Conservation (phyloP, 768 basidiomycete genomes). For the Lactarius akahatsu region DNA sequence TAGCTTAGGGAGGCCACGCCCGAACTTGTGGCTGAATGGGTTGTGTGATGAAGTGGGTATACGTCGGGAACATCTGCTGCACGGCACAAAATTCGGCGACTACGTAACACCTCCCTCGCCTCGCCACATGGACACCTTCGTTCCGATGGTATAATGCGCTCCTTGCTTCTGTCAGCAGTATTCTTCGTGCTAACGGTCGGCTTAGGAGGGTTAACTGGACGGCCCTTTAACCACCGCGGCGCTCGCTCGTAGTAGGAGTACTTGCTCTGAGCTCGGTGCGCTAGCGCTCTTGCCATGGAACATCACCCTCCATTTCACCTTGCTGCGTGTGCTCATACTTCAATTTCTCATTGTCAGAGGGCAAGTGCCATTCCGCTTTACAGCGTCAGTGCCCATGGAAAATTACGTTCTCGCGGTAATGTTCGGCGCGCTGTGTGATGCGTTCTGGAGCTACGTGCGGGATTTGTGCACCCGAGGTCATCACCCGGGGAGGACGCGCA, state of each 20-base stretch:
- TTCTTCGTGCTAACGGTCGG: not conserved
- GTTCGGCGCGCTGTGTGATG: conserved; percentile 79
- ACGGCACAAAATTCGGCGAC: conserved; percentile 63
- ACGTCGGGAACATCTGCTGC: conserved; percentile 82
- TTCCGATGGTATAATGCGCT: conserved; percentile 65
- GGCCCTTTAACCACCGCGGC: conserved; percentile 62
- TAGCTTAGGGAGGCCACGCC: not conserved
- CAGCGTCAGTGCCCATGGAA: conserved; percentile 74
- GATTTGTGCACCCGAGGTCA: conserved; percentile 80
- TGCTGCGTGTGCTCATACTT: conserved; percentile 59
- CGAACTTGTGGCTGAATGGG: conserved; percentile 39
- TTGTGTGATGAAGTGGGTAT: conserved; percentile 44
- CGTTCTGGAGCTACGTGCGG: conserved; percentile 87
- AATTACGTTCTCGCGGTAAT: conserved; percentile 82
- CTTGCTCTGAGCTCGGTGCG: conserved; percentile 76
- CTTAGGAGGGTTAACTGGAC: conserved; percentile 88
- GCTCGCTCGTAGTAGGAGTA: conserved; percentile 60
- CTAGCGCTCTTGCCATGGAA: conserved; percentile 56
- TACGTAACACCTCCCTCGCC: conserved; percentile 86
- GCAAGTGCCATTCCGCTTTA: conserved; percentile 72
- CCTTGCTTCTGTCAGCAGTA: not conserved
- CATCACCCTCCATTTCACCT: conserved; percentile 58
- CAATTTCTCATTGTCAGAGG: conserved; percentile 52
- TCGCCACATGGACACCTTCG: conserved; percentile 91
- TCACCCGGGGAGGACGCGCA: conserved; percentile 83